Base-by-base conservation (phyloP, 2,329 filamentous ascomycete species). In the Curvularia eragrostidis region DNA sequence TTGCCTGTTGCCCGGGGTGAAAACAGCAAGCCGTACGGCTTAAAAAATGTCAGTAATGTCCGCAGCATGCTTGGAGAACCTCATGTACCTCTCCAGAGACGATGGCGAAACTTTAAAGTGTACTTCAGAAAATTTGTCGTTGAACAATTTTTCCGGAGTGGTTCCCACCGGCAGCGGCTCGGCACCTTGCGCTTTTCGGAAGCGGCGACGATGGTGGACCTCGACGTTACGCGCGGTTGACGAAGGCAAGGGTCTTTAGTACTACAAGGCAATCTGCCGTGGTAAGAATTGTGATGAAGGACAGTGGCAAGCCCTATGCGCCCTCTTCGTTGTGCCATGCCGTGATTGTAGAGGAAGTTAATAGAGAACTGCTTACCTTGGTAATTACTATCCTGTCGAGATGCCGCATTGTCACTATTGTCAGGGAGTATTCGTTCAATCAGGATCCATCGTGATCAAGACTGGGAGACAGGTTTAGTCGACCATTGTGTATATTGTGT, bases 151-250 rank as follows among this genome's bases (percentile, higher is more conserved):
- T 61, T 58, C 42, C 43, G 36, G 43, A 52, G 55, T 54, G 54
- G 58, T 63, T 41, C 32, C 42, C 38, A 36, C 59, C 61, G 63
- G 61, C 52, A 54, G 55, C 59, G 54, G 59, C 52, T 64, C 63
- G 63, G 63, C 63, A 62, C 49, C 44, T 56, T 62, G 59, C 59
- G 47, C 46, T 51, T 56, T 53, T 62, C 48, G 59, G 56, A 46
- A 54, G 47, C 52, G 49, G 56, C 56, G 39, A 58, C 48, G 48
- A 48, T 54, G 48, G 54, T 48, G 51, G 53, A 53, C 47, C 49
- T 48, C 5, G 48, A 41, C 21, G 30, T 48, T 26, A n/a, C 48
- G n/a, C 46, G 38, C 41, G 21, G n/a, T 51, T 50, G 30, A 38
- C 23, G 50, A 52, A 23, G 12, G n/a, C 6, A 0, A 23, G 48